Evolutionary conservation across 345 rosid genomes (phyloP), one percentile per base, ranked within the genome.

Genomic region (Sonneratia alba): DNA sequence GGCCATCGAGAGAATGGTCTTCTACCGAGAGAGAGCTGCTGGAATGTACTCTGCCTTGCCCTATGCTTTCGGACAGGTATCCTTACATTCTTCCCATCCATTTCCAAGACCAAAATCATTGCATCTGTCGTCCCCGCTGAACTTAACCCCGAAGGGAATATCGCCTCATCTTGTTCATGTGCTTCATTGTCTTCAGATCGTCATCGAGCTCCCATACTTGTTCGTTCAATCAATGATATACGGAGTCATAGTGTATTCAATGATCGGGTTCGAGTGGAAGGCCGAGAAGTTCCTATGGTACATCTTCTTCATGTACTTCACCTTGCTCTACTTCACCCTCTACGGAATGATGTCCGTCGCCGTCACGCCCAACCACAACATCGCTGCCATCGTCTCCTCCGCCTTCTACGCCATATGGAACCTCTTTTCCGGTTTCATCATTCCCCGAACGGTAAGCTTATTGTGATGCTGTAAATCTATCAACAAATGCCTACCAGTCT

Each of bases 1-100:
- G 37, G 83, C 85, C 0, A 74, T 87, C 9, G 95, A 89, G 71
- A 83, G 91, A 72, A 89, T 90, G 2, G 90, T 89, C 3, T 89
- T 86, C 73, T 89, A 89, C 66, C 78, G 95, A 70, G 91, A 89
- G 79, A 84, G 87, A 72, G 90, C 88, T 34, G 90, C 95, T 8
- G 88, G 91, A 68, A 84, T 89, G 90, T 89, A 89, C 71, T 89
- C 91, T n/a, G 87, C 87, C 36, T 49, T 89, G 71, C 87, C 95
- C 24, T 89, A 89, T 71, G 95, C 95, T 36, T 85, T 87, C 42
- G 91, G 79, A 24, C 95, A 87, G 83, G 91, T 89, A 81, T 8
- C 64, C 32, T 27, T 27, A 27, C 32, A 0, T 27, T 27, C 32
- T 27, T 27, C 32, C 32, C 32, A 27, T 27, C 32, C 32, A 27